Evolutionary conservation across 495 filamentous ascomycete genomes (phyloP), one percentile per base, ranked within the genome.

Genomic region (Achaetomiella virescens): DNA sequence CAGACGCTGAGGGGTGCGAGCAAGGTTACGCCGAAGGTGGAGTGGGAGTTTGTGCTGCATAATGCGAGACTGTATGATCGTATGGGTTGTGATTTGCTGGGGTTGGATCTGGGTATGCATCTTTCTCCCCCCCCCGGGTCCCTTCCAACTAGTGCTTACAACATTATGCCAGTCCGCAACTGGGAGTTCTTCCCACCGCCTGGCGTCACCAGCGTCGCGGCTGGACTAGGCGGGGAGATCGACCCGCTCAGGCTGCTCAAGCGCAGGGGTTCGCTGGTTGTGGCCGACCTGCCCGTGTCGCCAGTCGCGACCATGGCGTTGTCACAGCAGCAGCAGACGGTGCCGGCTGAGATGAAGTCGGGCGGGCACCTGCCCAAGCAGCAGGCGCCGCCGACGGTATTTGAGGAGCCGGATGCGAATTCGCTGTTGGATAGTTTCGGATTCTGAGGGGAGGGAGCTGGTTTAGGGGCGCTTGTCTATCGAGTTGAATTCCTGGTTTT

Each of bases 71-170:
- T 96, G 5, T 96, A 97, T 62, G 85, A 89, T 66, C 83, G 95
- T 0, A 97, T 97, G 95, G 93, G 93, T 12, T 95, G 93, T 62
- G 92, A 96, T 66, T 63, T 96, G n/a, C 81, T 97, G 2, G 93
- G 95, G 11, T 73, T 98, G 11, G 90, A 95, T 61, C 68, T 92
- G 12, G 83, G 78, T 80, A 70, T 48, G 72, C 60, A n/a, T 18
- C 38, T 9, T 48, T 52, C 12, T 33, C 20, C 55, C 12, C 36
- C 33, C 10, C 21, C 27, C 22, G 10, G 12, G 7, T 9, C 36
- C 18, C 37, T 29, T 27, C 40, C 41, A 6, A 1, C 20, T 38
- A 8, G 35, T 20, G 45, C 21, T 9, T 37, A 37, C 9, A 0
- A 17, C 7, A 59, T 52, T 18, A 10, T 38, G 43, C 31, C n/a